These are phyloP conservation scores for Artemisia annua DNA, from an alignment of 129 eudicot species.

Conservation along the genomic window DNA sequence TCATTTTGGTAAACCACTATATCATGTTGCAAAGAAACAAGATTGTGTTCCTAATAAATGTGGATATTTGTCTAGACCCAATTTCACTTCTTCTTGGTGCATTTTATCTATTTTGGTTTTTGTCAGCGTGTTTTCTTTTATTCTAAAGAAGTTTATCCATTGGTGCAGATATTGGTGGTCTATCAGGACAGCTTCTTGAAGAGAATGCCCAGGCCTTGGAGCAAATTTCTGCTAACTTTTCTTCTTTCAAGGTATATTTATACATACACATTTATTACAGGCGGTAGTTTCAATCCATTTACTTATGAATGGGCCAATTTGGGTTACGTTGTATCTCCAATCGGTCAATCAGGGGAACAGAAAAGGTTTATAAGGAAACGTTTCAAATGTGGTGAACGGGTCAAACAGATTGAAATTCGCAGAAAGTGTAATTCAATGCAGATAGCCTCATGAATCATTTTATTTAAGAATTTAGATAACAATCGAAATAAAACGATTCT, in stretches of 20 bases:
- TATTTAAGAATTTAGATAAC: background rate
- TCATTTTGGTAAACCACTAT: too few relatives aligned
- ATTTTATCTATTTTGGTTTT: too few relatives aligned
- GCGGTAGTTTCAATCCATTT: background rate
- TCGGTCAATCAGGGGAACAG: background rate
- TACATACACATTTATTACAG: background rate
- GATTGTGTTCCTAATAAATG: too few relatives aligned
- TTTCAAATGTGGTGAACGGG: background rate
- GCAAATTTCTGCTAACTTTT: conserved; percentile 71
- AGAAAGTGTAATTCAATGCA: background rate
- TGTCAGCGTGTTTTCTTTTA: background rate
- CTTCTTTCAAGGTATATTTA: conserved; percentile 56
- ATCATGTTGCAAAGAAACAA: too few relatives aligned
- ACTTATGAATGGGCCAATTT: background rate
- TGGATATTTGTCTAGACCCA: too few relatives aligned
- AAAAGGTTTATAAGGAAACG: background rate
- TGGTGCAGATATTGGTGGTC: conserved; percentile 70
- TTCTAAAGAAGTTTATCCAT: conserved; percentile 21
- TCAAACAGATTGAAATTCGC: background rate
- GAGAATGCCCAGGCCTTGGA: conserved; percentile 68
- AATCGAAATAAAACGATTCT: background rate
- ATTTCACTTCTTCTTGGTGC: too few relatives aligned
- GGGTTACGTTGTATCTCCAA: background rate
- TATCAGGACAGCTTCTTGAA: conserved; percentile 79
- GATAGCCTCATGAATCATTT: background rate